Base-by-base conservation (phyloP, 1,284 basidiomycete genomes). In the Ceratobasidium sp. region DNA sequence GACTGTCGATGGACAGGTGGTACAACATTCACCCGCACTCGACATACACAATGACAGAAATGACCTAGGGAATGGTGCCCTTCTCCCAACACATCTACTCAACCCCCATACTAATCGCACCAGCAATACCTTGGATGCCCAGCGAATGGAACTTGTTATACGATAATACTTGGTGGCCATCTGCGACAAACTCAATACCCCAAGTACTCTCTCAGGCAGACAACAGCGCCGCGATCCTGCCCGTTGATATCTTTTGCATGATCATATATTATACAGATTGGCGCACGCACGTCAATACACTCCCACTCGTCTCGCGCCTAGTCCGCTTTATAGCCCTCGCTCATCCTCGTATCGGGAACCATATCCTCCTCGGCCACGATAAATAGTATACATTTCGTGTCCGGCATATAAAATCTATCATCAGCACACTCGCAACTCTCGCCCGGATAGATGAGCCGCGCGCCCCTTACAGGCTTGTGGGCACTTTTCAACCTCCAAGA, bases 1-100 rank as follows among this genome's bases (percentile, higher is more conserved):
- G 18, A 18, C 47, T 11, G 49, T 54, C 49, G 35, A 66, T 16
- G 61, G 28, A 11, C 13, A 30, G 21, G 43, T 16, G 8, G 63
- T 66, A 38, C 63, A 47, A 13, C 63, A 54, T 18, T 66, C 63
- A 7, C 63, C 63, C 9, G 63, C 26, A 3, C n/a, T 66, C 1
- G 21, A 52, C 16, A 26, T 66, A 14, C 63, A 54, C 44, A 46
- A 63, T 21, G 30, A 38, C 49, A 41, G 32, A 54, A 49, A 50
- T 2, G 49, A 50, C 11, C 16, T 66, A n/a, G 30, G 35, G 26
- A 47, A 66, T 26, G 63, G 63, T 9, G 16, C 41, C 14, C 26
- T 66, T 13, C 32, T 66, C 2, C 13, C 54, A 32, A 28, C 41
- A 16, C 50, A 66, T 44, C 21, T 66, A 23, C 49, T 66, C 28